Evolutionary conservation across 768 basidiomycete species (phyloP).

Genomic region (Wakefieldia striispora): DNA sequence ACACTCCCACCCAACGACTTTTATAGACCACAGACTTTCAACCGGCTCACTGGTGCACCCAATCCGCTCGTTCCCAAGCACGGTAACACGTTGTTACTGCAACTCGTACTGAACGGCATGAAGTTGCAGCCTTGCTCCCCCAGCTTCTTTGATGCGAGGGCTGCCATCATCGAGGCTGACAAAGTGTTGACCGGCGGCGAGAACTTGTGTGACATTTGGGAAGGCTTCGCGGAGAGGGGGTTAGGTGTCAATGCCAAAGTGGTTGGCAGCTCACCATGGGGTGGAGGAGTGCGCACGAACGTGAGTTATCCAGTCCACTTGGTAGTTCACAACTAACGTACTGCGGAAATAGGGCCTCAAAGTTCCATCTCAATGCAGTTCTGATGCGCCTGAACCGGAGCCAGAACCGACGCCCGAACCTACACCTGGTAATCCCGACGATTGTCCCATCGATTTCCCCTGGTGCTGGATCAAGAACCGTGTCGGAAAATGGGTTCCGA

Average conservation of each 20-base stretch:
- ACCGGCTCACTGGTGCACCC: constrained; percentile 26
- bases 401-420: constrained; percentile 30
- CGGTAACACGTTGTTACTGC: constrained; percentile 83
- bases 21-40: constrained; percentile 49
- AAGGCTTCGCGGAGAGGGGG: constrained; percentile 78
- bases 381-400: constrained; percentile 14
- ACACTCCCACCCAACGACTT: constrained; percentile 65
- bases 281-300: constrained; percentile 80
- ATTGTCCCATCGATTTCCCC: constrained; percentile 19
- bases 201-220: constrained; percentile 88
- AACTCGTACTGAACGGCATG: constrained; percentile 90
- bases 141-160: constrained; percentile 84
- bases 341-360: constrained; percentile 35
- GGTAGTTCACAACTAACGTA: not conserved
- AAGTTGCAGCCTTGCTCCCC: constrained; percentile 94
- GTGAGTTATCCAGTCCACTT: constrained; percentile 32
- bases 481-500: constrained; percentile 18
- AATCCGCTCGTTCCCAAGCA: constrained; percentile 77
- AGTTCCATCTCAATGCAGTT: constrained; percentile 41
- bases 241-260: constrained; percentile 77
- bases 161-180: constrained; percentile 90
- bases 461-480: constrained; percentile 26
- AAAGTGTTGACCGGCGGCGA: constrained; percentile 87
- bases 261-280: constrained; percentile 83
- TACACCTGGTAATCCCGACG: constrained; percentile 34